Base-by-base conservation (phyloP, 2,329 filamentous ascomycete species). In the Tolypocladium cylindrosporum region DNA sequence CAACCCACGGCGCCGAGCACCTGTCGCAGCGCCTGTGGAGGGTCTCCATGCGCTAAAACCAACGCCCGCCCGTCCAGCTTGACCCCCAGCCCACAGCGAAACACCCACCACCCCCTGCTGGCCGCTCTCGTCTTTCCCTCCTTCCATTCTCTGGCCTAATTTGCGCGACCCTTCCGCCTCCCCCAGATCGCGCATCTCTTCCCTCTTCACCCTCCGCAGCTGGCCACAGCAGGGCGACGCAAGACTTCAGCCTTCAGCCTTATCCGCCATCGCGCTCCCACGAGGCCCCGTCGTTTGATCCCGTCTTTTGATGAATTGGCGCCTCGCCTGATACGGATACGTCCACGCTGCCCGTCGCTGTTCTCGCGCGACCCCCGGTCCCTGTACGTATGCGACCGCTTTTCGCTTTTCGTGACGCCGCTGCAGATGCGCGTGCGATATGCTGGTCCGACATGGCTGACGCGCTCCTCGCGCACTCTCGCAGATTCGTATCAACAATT, bases 211-310 rank as follows among this genome's bases (percentile, higher is more conserved):
- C 40, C 55, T 60, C 45, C 56, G 55, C 59, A 60, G 51, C 59
- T 57, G 57, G 58, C 48, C 59, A 53, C 37, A 19, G 57, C 59
- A 57, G 55, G 59, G 59, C 55, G 43, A 54, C 42, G 41, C 50
- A 54, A n/a, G 55, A 54, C 57, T 56, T 54, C 43, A 58, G 57
- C 54, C 50, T 59, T 19, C 43, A 58, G 57, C 54, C 54, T 59
- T 19, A 31, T 41, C 37, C 57, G 36, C 56, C 54, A 39, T 52
- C 51, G 54, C 59, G 34, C 31, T 7, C 31, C 48, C 31, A 52
- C 48, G 48, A 52, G 48, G 48, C 11, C 7, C 31, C 48, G 4
- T 52, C 48, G 31, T 37, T 52, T 21, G 8, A 13, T 52, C 13
- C 48, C 31, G 19, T 52, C 48, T 37, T 36, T 59, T 57, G 41